Conservation (phyloP, 176 grass and related monocot genomes). For the Hordeum marinum region DNA sequence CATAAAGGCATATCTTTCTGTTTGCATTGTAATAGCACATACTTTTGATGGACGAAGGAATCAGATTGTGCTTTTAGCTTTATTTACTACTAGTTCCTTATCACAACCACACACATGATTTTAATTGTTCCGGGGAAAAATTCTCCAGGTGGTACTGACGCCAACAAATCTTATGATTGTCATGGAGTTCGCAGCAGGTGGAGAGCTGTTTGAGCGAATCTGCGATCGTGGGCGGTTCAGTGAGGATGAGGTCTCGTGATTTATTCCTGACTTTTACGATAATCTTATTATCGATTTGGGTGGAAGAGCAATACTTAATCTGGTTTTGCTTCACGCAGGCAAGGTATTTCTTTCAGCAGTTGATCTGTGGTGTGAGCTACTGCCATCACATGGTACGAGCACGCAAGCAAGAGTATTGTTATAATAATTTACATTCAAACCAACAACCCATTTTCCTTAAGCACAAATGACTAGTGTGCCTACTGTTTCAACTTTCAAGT, state of each 20-base stretch:
- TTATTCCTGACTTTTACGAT: constrained; percentile 17
- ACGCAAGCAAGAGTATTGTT: not conserved
- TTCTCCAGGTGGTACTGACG: constrained; percentile 74
- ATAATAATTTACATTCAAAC: not conserved
- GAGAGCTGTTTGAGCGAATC: constrained; percentile 88
- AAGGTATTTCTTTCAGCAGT: constrained; percentile 88
- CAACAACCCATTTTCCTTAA: not conserved
- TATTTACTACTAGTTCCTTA: not conserved
- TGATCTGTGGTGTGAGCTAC: constrained; percentile 92
- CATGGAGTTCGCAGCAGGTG: constrained; percentile 91
- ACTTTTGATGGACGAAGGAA: not conserved
- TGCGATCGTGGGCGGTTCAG: constrained; percentile 81
- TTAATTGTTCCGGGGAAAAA: constrained; percentile 8
- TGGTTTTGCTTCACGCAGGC: constrained; percentile 54
- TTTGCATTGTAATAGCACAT: not conserved
- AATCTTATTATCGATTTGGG: not conserved
- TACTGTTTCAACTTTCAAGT: not conserved
- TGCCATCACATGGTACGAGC: constrained; percentile 72
- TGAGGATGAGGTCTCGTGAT: constrained; percentile 81
- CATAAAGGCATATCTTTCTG: not conserved
- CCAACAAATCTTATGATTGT: constrained; percentile 84
- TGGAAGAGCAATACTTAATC: constrained; percentile 7
- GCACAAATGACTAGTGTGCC: not conserved
- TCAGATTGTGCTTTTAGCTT: constrained; percentile 1
- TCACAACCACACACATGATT: not conserved